phyloP scores from a whole-genome alignment of 1,284 basidiomycete genomes.

The Gymnopus androsaceus region DNA sequence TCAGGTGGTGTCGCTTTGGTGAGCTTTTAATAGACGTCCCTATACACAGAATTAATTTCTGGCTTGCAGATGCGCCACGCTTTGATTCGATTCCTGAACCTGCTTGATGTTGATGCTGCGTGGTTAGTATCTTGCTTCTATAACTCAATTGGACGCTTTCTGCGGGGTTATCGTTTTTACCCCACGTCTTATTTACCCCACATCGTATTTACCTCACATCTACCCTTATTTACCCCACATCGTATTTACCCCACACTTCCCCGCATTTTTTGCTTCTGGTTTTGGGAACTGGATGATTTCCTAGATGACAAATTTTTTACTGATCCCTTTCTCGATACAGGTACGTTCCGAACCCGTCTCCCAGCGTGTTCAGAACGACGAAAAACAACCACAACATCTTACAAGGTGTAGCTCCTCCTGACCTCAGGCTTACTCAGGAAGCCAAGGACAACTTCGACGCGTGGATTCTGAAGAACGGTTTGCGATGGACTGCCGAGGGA shows the following conservation, averaged over 20 bases:
- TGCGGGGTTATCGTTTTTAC: constrained; percentile 17
- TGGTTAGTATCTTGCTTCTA: constrained; percentile 55
- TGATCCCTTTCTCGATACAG: constrained; percentile 41
- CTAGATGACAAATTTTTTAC: too few relatives aligned
- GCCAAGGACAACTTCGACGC: constrained; percentile 79
- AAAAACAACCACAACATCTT: constrained; percentile 92
- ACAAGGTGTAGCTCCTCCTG: constrained; percentile 79
- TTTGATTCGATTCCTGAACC: constrained; percentile 76
- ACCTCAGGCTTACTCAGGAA: constrained; percentile 71
- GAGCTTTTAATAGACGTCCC: constrained; percentile 21
- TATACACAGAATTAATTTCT: constrained; percentile 18
- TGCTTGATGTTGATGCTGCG: constrained; percentile 77
- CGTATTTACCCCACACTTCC: constrained; percentile 3
- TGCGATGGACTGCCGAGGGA: constrained; percentile 79
- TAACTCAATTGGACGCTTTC: not conserved
- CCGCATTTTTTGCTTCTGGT: not conserved
- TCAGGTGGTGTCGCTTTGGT: constrained; percentile 85
- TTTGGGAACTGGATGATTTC: not conserved
- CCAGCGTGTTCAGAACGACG: constrained; percentile 85
- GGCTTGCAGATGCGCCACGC: constrained; percentile 81
- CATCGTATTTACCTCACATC: constrained; percentile 17
- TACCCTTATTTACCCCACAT: too few relatives aligned
- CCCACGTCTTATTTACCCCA: constrained; percentile 11
- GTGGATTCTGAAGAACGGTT: constrained; percentile 85
- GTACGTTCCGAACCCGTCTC: constrained; percentile 86